phyloP scores from a whole-genome alignment of 495 filamentous ascomycete species.

The Copromyces sp. region DNA sequence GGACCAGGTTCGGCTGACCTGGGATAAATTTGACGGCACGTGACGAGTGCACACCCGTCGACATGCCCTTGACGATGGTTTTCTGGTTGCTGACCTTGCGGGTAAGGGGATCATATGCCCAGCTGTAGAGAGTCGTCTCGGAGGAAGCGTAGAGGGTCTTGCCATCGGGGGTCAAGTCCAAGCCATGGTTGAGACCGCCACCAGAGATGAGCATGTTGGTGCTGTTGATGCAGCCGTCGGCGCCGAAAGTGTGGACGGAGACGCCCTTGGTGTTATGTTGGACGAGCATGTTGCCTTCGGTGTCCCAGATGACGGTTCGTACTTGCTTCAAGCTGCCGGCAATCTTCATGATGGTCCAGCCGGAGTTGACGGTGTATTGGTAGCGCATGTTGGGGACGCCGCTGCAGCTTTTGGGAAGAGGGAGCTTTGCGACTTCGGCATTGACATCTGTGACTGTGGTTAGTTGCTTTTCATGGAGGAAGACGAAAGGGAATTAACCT shows the following conservation, averaged over 20 bases:
- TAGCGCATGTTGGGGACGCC: slow-evolving; percentile 22
- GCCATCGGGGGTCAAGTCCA: slow-evolving; percentile 51
- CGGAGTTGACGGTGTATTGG: slow-evolving; percentile 36
- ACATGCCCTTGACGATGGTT: slow-evolving; percentile 47
- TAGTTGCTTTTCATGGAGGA: background rate
- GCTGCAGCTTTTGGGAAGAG: slow-evolving; percentile 23
- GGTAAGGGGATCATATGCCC: slow-evolving; percentile 45
- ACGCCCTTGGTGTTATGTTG: slow-evolving; percentile 45
- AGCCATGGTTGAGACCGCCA: slow-evolving; percentile 53
- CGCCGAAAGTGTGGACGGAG: slow-evolving; percentile 40
- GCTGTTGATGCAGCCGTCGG: slow-evolving; percentile 37
- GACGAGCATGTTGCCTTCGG: slow-evolving; percentile 49
- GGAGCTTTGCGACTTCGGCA: slow-evolving; percentile 14
- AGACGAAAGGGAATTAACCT: background rate
- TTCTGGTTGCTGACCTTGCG: slow-evolving; percentile 34
- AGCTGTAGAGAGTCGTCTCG: slow-evolving; percentile 45
- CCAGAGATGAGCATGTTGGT: slow-evolving; percentile 27
- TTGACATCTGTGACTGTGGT: slow-evolving; percentile 1
- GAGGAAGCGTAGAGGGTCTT: slow-evolving; percentile 54
- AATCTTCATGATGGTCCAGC: slow-evolving; percentile 48
- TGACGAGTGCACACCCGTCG: slow-evolving; percentile 46
- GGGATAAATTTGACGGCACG: slow-evolving; percentile 50
- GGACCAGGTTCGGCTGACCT: slow-evolving; percentile 33
- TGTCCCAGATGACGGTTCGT: slow-evolving; percentile 52
- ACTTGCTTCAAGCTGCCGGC: slow-evolving; percentile 44